Evolutionary conservation across 257 asterid species (phyloP).

Genomic region (Paulownia fortunei): DNA sequence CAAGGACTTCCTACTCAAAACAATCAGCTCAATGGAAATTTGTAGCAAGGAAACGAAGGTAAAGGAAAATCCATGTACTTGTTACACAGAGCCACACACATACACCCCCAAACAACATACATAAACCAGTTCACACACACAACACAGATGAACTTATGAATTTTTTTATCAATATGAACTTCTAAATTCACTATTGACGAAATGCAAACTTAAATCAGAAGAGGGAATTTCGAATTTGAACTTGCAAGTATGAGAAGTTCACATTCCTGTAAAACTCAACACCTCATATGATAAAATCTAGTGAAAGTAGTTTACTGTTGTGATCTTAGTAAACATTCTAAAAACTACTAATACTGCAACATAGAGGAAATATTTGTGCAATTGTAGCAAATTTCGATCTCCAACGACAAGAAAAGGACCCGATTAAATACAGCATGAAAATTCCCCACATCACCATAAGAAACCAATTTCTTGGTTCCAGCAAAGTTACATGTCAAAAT

Average conservation of each 20-base stretch:
- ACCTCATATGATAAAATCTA: background rate
- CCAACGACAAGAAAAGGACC: background rate
- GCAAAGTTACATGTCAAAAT: slow-evolving; percentile 1
- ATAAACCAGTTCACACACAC: too few relatives aligned
- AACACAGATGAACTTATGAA: too few relatives aligned
- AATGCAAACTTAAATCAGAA: background rate
- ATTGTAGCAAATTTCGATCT: background rate
- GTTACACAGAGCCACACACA: too few relatives aligned
- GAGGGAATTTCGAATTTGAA: background rate
- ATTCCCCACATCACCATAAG: background rate
- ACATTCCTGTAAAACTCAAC: background rate
- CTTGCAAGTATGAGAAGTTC: background rate
- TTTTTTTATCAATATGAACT: too few relatives aligned
- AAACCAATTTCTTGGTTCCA: background rate
- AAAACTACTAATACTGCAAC: background rate
- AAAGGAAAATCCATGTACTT: too few relatives aligned
- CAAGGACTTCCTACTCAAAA: background rate
- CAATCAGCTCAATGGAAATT: background rate
- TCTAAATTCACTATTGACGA: too few relatives aligned
- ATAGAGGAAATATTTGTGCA: background rate
- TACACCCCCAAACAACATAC: too few relatives aligned
- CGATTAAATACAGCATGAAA: background rate
- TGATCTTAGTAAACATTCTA: background rate
- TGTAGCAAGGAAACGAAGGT: too few relatives aligned
- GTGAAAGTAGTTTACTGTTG: background rate